Percentiles rank a stretch among this genome's conserved stretches.
Evolutionary conservation across 768 basidiomycete genomes (phyloP).

Genomic region (Mycena latifolia): DNA sequence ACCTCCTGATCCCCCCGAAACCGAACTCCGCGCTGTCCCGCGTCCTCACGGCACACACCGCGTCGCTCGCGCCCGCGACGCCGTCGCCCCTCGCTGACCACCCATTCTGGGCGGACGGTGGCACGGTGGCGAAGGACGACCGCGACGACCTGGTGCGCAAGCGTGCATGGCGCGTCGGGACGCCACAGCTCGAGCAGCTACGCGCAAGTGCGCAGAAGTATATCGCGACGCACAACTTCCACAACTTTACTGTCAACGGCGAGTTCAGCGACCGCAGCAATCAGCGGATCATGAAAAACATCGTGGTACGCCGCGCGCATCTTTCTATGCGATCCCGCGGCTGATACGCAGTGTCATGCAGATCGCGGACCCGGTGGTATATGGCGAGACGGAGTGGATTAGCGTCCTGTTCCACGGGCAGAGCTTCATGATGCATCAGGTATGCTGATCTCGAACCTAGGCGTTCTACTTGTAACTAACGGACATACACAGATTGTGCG

Average conservation of each 20-base stretch:
- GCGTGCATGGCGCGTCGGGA: slow-evolving; percentile 74
- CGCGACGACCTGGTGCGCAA: slow-evolving; percentile 77
- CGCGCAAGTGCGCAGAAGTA: slow-evolving; percentile 71
- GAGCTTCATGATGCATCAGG: slow-evolving; percentile 99
- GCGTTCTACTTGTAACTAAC: slow-evolving; percentile 12
- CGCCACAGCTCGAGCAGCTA: slow-evolving; percentile 67
- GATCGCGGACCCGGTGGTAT: slow-evolving; percentile 89
- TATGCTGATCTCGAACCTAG: slow-evolving; percentile 49
- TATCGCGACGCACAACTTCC: slow-evolving; percentile 95
- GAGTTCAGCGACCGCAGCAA: slow-evolving; percentile 88
- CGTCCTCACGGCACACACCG: slow-evolving; percentile 51
- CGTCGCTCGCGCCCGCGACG: slow-evolving; percentile 41
- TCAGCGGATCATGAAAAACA: slow-evolving; percentile 88
- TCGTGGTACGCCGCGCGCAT: slow-evolving; percentile 66
- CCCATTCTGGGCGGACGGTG: slow-evolving; percentile 73
- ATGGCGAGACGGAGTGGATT: slow-evolving; percentile 95
- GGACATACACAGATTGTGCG: slow-evolving; percentile 60
- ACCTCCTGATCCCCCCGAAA: slow-evolving; percentile 91
- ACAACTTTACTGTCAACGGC: slow-evolving; percentile 94
- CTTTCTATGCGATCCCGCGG: not conserved
- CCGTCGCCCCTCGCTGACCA: slow-evolving; percentile 45
- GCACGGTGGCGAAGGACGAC: slow-evolving; percentile 53
- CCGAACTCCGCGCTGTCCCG: slow-evolving; percentile 74
- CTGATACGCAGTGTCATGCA: slow-evolving; percentile 41
- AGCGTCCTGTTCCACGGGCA: slow-evolving; percentile 95